phyloP scores from a whole-genome alignment of 2,329 filamentous ascomycete genomes.

The Lecanosticta acicola region DNA sequence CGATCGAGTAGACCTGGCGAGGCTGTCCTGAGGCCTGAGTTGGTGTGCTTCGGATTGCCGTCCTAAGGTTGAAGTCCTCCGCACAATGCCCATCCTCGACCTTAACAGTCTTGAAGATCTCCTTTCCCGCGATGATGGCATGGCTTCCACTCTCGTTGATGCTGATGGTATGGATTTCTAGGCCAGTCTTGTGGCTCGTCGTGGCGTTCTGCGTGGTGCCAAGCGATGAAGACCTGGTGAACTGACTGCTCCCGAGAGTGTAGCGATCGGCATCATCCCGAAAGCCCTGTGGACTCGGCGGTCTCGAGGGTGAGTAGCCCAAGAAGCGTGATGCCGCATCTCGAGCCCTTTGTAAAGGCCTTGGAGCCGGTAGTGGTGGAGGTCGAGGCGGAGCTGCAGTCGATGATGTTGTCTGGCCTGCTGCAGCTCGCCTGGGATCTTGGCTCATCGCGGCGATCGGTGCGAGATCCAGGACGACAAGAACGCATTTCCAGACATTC shows the following conservation, averaged over 20 bases:
- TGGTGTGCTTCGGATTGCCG: constrained; percentile 54
- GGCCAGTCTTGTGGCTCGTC: constrained; percentile 58
- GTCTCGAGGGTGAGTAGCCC: constrained; percentile 23
- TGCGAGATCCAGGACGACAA: neutral
- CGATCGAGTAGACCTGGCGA: constrained; percentile 46
- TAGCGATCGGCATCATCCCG: constrained; percentile 17
- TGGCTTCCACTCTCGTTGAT: constrained; percentile 59
- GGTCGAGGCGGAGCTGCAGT: constrained; percentile 8
- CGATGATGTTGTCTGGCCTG: neutral
- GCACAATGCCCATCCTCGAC: constrained; percentile 52
- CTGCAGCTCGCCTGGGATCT: neutral
- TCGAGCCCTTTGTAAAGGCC: constrained; percentile 29
- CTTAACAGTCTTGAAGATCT: constrained; percentile 61
- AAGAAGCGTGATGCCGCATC: constrained; percentile 30
- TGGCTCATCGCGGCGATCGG: constrained; percentile 3
- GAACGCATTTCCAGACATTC: neutral
- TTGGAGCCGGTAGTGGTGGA: constrained; percentile 21
- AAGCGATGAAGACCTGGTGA: constrained; percentile 23
- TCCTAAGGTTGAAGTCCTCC: constrained; percentile 59
- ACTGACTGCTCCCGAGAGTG: constrained; percentile 17
- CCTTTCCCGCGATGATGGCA: constrained; percentile 59
- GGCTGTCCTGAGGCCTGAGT: constrained; percentile 46
- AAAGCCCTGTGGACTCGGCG: constrained; percentile 21
- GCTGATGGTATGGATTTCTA: constrained; percentile 58
- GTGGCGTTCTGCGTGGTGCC: constrained; percentile 45